A percentile compares a stretch with the other conserved stretches of the same genome.
Conservation (phyloP, 305 asterid species). For the Fraxinus platypoda region DNA sequence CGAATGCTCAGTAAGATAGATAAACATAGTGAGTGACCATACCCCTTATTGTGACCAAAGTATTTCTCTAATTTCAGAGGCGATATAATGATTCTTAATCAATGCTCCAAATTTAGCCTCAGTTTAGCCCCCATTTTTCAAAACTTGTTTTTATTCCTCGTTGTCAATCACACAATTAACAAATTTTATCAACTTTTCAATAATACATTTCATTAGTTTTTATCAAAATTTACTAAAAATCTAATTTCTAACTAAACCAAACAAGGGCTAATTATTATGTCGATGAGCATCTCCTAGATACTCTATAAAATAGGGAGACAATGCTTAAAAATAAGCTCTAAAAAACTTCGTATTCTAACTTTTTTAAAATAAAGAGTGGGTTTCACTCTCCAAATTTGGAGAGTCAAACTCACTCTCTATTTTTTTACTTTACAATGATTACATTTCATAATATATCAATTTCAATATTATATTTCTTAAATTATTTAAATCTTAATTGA, state of each 20-base stretch:
- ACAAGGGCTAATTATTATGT: not conserved
- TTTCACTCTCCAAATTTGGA: too few species aligned
- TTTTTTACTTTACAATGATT: too few species aligned
- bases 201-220: too few species aligned
- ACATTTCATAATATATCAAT: too few species aligned
- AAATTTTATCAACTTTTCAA: too few species aligned
- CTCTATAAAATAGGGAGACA: too few species aligned
- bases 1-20: not conserved
- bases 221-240: not conserved
- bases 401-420: too few species aligned
- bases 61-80: not conserved
- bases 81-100: too few species aligned
- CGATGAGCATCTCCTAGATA: not conserved
- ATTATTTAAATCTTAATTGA: too few species aligned
- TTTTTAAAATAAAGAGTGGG: too few species aligned
- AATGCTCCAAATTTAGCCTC: not conserved
- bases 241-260: not conserved
- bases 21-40: not conserved
- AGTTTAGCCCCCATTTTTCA: not conserved
- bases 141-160: too few species aligned
- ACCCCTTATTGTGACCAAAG: not conserved
- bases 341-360: not conserved
- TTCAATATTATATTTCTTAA: not conserved
- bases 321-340: too few species aligned
- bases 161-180: not conserved